Evolutionary conservation across 495 filamentous ascomycete species (phyloP), one percentile per base, ranked within the genome.

Genomic region (Penicillium mononematosum): DNA sequence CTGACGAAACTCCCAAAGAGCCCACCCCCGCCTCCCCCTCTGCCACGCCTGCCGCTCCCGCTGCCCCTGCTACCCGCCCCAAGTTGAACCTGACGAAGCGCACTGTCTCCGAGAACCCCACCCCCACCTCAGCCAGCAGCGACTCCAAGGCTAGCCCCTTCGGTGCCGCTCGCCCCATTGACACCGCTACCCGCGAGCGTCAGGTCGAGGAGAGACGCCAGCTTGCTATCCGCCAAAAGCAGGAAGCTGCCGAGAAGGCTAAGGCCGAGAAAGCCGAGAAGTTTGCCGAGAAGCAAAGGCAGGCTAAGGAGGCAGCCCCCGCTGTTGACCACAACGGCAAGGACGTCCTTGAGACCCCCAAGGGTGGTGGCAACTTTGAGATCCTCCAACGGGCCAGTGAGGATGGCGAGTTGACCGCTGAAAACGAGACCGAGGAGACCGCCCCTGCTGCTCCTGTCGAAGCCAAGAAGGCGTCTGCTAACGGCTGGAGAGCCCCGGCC

Each of bases 121-220:
- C 36, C 43, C 70, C 85, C 16, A 66, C 81, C 36, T 66, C 78
- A 22, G 58, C 73, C 22, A 71, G 70, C 42, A 70, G 71, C 36
- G 90, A 92, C 56, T 79, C 89, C 4, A 96, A 94, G 77, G 82
- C 90, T 17, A 97, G 85, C 73, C 90, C 90, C 24, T 98, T 98
- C 71, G 94, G 94, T 68, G 91, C 89, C 53, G 92, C 92, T 39
- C 83, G 83, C 48, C 92, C 92, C 11, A 95, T 95, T 58, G 91
- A 97, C 72, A 96, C 91, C 47, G 89, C 90, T 19, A 81, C 91
- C 9, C 83, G 88, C 46, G 93, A 96, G 75, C 87, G 84, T 53
- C 88, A 96, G 71, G 84, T 98, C 29, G 93, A 92, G 67, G 92
- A 96, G 76, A 92, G 88, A 78, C 84, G 88, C 56, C 78, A 88